Evolutionary conservation across 2,329 filamentous ascomycete species (phyloP), one percentile per base, ranked within the genome.

Genomic region (Colletotrichum tropicale): DNA sequence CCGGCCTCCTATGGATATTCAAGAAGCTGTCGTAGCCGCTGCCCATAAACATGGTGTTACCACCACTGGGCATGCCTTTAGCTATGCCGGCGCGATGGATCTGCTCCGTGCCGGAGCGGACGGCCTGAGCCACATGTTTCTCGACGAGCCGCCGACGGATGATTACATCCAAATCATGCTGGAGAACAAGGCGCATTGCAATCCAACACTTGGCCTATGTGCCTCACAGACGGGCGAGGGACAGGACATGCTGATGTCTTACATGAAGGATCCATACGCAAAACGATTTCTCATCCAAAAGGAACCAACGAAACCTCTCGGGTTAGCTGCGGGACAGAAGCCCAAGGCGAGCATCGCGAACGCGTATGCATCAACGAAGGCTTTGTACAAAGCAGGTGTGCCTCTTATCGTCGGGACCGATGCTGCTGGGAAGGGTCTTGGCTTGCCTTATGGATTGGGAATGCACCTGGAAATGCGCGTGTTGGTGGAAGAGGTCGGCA

Each of bases 21-120:
- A 90, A 75, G 84, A 81, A 65, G 84, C 83, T 5, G 82, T 90
- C 24, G 82, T 89, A 43, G 80, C 83, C 7, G 84, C 86, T 6
- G 79, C 82, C 8, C 81, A 84, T 24, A 58, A 76, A 24, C 69
- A 78, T 30, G 81, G 81, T 2, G 71, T 80, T 10, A 73, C 80
- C 12, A 78, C 79, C 16, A 79, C 83, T 3, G 82, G 79, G 1
- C 83, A 84, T 62, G 78, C 80, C 10, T 66, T 81, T 16, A 77
- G 77, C 18, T 76, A 76, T n/a, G 68, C 78, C 36, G 81, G 78
- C 58, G 81, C 82, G 4, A 67, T 82, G 32, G 81, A 81, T 10
- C 76, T 83, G 3, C 70, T 84, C 10, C 72, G 72, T 13, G 73
- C 78, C 2, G 83, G 83, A 1, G 77, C 80, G 1, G 78, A 84